A percentile compares a stretch with the other conserved stretches of the same genome.
These are phyloP conservation scores for Monascus purpureus DNA, from an alignment of 495 filamentous ascomycete genomes.

Conservation along the genomic window DNA sequence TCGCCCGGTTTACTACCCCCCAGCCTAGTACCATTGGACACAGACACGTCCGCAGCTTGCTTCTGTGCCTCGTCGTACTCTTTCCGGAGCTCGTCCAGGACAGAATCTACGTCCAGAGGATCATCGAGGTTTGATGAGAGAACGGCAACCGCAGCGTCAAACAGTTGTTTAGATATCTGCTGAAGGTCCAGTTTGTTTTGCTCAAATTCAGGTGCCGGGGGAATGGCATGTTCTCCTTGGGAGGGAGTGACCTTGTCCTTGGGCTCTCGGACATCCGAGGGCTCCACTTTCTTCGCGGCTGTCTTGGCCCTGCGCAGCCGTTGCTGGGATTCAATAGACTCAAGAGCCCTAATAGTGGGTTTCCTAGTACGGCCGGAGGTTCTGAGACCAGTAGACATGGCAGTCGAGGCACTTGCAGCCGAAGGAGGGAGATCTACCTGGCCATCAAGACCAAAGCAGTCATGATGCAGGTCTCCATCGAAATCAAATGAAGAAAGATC, in stretches of 20 bases:
- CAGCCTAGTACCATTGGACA: not conserved
- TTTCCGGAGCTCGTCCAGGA: slow-evolving; percentile 9
- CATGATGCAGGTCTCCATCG: not conserved
- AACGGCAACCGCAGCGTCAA: slow-evolving; percentile 13
- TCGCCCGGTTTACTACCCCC: not conserved
- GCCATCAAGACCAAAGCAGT: slow-evolving; percentile 11
- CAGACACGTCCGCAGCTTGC: not conserved
- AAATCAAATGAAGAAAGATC: not conserved
- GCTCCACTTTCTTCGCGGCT: slow-evolving; percentile 4
- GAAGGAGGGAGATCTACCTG: slow-evolving; percentile 12
- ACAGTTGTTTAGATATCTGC: slow-evolving; percentile 10
- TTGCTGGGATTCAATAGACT: slow-evolving; percentile 18
- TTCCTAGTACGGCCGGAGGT: slow-evolving; percentile 24
- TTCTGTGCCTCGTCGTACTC: slow-evolving; percentile 7
- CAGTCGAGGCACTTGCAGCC: slow-evolving; percentile 12
- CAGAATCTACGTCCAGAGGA: slow-evolving; percentile 7
- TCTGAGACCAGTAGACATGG: slow-evolving; percentile 16
- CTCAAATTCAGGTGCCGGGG: not conserved
- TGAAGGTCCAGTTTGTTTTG: slow-evolving; percentile 5
- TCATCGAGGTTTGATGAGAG: slow-evolving; percentile 10
- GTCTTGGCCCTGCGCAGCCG: slow-evolving; percentile 9
- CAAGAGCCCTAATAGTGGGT: slow-evolving; percentile 25
- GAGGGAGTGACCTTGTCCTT: not conserved
- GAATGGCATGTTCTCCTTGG: slow-evolving; percentile 1
- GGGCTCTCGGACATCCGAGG: too few species aligned